Conservation (phyloP, 768 basidiomycete genomes). For the Rhodotorula diobovata region DNA sequence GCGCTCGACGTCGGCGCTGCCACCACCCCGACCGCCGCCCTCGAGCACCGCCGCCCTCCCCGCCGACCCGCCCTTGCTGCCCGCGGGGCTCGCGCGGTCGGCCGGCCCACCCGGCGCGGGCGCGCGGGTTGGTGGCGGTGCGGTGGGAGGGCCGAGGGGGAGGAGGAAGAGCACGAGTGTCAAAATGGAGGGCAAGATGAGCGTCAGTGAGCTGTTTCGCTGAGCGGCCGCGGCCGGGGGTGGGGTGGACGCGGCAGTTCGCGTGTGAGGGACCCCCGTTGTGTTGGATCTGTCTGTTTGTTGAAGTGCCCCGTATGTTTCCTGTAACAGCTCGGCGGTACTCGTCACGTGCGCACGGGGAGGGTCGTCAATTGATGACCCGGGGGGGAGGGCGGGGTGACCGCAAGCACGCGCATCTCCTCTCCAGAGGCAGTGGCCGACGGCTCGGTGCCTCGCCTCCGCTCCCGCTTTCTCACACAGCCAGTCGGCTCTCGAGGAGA, state of each 20-base stretch:
- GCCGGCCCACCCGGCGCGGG: background rate
- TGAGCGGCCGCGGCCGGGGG: too few species aligned
- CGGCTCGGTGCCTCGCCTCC: too few species aligned
- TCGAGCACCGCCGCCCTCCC: too few species aligned
- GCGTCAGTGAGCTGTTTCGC: constrained; percentile 23
- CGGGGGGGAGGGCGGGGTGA: too few species aligned
- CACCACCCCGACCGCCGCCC: background rate
- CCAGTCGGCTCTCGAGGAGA: background rate
- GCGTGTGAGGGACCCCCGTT: too few species aligned
- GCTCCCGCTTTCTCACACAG: background rate
- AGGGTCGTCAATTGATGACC: too few species aligned
- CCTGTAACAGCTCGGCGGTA: too few species aligned
- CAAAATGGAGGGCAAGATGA: constrained; percentile 32
- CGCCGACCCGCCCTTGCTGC: constrained; percentile 12
- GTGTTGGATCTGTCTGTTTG: too few species aligned
- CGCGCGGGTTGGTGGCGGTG: background rate
- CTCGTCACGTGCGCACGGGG: too few species aligned
- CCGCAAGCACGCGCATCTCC: background rate
- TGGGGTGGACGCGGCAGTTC: too few species aligned
- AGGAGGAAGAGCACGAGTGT: constrained; percentile 13
- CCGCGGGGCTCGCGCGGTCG: constrained; percentile 9
- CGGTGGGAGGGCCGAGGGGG: background rate
- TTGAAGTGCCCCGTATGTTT: too few species aligned
- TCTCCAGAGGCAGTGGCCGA: too few species aligned
- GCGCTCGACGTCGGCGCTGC: background rate